A percentile compares a stretch with the other conserved stretches of the same genome.
These are phyloP conservation scores for Mangifera indica DNA, from an alignment of 345 rosid genomes.

Conservation along the genomic window DNA sequence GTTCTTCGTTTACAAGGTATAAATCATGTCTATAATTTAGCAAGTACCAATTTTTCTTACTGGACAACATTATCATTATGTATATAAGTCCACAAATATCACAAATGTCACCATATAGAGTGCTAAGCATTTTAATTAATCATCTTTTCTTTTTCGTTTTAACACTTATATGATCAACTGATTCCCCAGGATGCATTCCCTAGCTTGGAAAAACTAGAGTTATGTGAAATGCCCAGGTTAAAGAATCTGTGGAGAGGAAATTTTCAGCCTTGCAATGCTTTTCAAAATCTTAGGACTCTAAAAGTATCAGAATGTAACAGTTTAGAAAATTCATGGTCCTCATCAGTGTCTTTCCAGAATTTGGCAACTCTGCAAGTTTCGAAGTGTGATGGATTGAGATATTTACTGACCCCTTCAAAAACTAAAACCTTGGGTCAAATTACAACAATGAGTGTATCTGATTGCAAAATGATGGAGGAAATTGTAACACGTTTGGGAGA, in stretches of 20 bases:
- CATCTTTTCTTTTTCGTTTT: too few species aligned
- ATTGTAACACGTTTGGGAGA: background rate
- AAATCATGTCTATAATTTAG: background rate
- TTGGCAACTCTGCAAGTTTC: background rate
- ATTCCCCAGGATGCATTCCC: constrained; percentile 3
- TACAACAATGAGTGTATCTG: background rate
- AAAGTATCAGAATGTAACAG: background rate
- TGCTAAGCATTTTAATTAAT: too few species aligned
- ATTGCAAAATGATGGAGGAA: constrained; percentile 13
- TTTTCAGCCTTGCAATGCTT: background rate
- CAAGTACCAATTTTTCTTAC: background rate
- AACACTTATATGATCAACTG: too few species aligned
- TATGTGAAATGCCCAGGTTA: background rate
- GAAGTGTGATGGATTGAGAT: background rate
- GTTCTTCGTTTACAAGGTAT: constrained; percentile 22
- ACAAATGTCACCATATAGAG: too few species aligned
- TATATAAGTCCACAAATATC: too few species aligned
- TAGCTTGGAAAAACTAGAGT: background rate
- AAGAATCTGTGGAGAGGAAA: background rate
- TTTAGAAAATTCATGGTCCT: constrained; percentile 11
- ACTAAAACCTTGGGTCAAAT: constrained; percentile 13
- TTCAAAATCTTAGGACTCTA: background rate
- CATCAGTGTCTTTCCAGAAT: background rate
- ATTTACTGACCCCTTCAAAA: background rate
- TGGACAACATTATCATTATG: background rate